These are phyloP conservation scores for Arbutus unedo DNA, from an alignment of 148 eudicot genomes.

Conservation along the genomic window DNA sequence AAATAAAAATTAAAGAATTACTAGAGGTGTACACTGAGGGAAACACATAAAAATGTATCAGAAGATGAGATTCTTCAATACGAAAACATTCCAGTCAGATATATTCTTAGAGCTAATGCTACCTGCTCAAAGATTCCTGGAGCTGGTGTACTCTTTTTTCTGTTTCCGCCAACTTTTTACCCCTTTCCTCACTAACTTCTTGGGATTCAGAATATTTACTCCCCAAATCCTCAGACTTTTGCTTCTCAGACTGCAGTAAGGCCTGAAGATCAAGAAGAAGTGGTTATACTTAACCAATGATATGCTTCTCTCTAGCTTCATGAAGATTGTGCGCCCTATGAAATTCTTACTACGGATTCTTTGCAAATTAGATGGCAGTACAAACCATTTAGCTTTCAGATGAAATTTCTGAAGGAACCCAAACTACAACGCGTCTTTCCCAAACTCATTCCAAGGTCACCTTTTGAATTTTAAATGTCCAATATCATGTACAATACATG, in stretches of 20 bases:
- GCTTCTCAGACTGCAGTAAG: slow-evolving; percentile 62
- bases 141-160: slow-evolving; percentile 59
- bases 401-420: not conserved
- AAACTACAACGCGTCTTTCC: not conserved
- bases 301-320: slow-evolving; percentile 8
- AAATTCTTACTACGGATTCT: not conserved
- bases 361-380: not conserved
- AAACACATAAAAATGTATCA: not conserved
- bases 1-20: not conserved
- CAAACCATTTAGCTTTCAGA: not conserved
- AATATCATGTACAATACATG: not conserved
- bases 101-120: slow-evolving; percentile 7
- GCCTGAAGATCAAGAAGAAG: slow-evolving; percentile 37
- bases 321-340: not conserved
- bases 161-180: slow-evolving; percentile 71
- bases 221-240: slow-evolving; percentile 57
- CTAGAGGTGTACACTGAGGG: not conserved
- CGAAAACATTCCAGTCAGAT: not conserved
- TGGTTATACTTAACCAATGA: not conserved
- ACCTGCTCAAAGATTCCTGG: slow-evolving; percentile 79
- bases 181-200: slow-evolving; percentile 56
- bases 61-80: slow-evolving; percentile 7
- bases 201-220: slow-evolving; percentile 53
- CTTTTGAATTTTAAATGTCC: not conserved
- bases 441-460: not conserved